Conservation (phyloP, 2,329 filamentous ascomycete species). For the Didymella lethalis region DNA sequence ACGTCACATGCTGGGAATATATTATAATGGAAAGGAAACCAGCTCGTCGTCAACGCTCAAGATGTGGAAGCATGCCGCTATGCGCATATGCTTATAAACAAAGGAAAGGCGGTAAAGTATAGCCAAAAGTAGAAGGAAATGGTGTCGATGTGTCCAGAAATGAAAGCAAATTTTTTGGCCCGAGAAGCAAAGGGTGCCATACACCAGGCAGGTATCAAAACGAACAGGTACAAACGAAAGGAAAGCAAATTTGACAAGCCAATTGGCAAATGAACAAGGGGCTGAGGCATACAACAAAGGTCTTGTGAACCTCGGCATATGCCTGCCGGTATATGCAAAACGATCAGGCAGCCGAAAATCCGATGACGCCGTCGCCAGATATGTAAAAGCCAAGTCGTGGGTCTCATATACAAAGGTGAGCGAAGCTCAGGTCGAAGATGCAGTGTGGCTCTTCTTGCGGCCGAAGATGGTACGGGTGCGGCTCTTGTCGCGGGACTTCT, state of each 20-base stretch:
- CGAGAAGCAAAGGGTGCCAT: slow-evolving; percentile 26
- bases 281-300: slow-evolving; percentile 1
- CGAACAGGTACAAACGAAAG: slow-evolving; percentile 26
- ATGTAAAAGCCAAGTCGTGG: slow-evolving; percentile 42
- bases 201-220: slow-evolving; percentile 41
- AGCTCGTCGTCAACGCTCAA: slow-evolving; percentile 23
- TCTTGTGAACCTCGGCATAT: slow-evolving; percentile 12
- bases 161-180: slow-evolving; percentile 24
- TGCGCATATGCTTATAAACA: slow-evolving; percentile 12
- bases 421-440: slow-evolving; percentile 23
- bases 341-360: slow-evolving; percentile 31
- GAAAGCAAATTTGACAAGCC: slow-evolving; percentile 15
- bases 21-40: slow-evolving; percentile 16
- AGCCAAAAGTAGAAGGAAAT: neutral
- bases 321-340: slow-evolving; percentile 43
- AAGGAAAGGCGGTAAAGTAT: slow-evolving; percentile 8
- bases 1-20: slow-evolving; percentile 17
- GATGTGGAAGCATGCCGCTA: slow-evolving; percentile 12
- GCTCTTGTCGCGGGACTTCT: slow-evolving; percentile 78
- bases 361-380: slow-evolving; percentile 45
- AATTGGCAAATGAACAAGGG: slow-evolving; percentile 8
- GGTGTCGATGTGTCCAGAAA: slow-evolving; percentile 16
- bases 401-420: slow-evolving; percentile 41
- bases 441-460: slow-evolving; percentile 59
- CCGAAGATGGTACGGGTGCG: slow-evolving; percentile 77